Evolutionary conservation across 495 filamentous ascomycete genomes (phyloP).

Genomic region (Penicillium roqueforti): DNA sequence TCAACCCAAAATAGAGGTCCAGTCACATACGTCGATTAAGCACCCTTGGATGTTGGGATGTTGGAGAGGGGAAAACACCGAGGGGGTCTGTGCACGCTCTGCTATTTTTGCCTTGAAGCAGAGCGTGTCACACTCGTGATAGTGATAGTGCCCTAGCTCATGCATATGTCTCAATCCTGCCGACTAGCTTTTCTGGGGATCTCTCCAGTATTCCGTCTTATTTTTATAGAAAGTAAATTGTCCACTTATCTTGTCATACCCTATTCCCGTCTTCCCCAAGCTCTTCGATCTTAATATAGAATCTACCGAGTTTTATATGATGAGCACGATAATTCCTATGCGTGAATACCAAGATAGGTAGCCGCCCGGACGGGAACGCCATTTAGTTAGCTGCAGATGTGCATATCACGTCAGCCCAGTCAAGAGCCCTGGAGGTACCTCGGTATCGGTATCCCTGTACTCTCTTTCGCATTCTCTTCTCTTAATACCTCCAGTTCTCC

Average conservation of each 20-base stretch:
- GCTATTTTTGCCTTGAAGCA: not conserved
- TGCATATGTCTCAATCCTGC: no score
- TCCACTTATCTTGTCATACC: not conserved
- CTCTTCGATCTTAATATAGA: not conserved
- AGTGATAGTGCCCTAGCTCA: not conserved
- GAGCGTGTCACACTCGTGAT: not conserved
- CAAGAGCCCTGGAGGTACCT: not conserved
- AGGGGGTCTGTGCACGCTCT: slow-evolving; percentile 6
- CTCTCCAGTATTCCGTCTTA: not conserved
- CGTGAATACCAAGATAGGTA: not conserved
- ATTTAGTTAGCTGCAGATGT: not conserved
- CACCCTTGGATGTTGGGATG: slow-evolving; percentile 1
- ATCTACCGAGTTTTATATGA: not conserved
- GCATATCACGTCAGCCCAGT: not conserved
- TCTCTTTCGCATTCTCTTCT: not conserved
- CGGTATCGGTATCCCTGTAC: no score
- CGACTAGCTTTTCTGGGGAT: not conserved
- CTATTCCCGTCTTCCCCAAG: not conserved
- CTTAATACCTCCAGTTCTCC: not conserved
- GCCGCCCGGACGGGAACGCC: not conserved
- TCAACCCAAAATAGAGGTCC: slow-evolving; percentile 4
- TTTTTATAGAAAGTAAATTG: not conserved
- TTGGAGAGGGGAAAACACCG: not conserved
- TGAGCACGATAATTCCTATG: not conserved
- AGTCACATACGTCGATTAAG: slow-evolving; percentile 12